phyloP scores from a whole-genome alignment of 1,139 yeast genomes.

The Yamadazyma membranifaciens region DNA sequence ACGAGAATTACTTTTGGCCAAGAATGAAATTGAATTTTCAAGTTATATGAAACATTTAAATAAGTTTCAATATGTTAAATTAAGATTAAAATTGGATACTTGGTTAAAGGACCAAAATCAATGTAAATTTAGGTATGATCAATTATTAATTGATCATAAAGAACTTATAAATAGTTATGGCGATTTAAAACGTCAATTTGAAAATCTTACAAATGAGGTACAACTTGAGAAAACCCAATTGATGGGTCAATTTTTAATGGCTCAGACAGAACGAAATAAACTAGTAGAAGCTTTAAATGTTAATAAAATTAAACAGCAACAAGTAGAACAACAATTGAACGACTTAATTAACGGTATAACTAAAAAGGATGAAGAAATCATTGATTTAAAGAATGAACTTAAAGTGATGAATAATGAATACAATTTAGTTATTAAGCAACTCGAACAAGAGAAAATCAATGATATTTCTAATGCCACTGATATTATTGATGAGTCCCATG shows the following conservation, averaged over 20 bases:
- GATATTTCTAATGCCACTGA: neutral
- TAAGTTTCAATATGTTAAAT: slow-evolving; percentile 44
- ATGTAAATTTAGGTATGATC: slow-evolving; percentile 12
- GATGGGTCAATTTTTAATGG: slow-evolving; percentile 7
- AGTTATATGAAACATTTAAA: slow-evolving; percentile 54
- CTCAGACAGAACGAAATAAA: slow-evolving; percentile 4
- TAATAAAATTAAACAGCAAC: neutral
- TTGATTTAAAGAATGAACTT: slow-evolving; percentile 16
- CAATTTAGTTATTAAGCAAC: slow-evolving; percentile 7
- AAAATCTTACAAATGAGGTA: slow-evolving; percentile 1
- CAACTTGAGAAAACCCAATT: slow-evolving; percentile 13
- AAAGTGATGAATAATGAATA: slow-evolving; percentile 14
- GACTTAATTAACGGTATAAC: slow-evolving; percentile 13
- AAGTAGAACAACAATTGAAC: neutral
- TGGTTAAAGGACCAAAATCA: slow-evolving; percentile 15
- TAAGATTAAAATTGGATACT: slow-evolving; percentile 27
- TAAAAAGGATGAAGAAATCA: slow-evolving; percentile 26
- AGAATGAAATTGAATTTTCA: slow-evolving; percentile 64
- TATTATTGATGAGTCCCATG: neutral
- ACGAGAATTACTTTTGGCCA: slow-evolving; percentile 55
- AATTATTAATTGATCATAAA: slow-evolving; percentile 7
- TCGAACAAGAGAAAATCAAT: neutral
- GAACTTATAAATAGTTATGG: slow-evolving; percentile 20
- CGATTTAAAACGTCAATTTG: slow-evolving; percentile 17
- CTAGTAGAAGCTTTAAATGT: slow-evolving; percentile 1